Percentiles rank a stretch among this genome's conserved stretches.
Conservation (phyloP, 2,329 filamentous ascomycete species). For the Cladosporium austrohemisphaericum region DNA sequence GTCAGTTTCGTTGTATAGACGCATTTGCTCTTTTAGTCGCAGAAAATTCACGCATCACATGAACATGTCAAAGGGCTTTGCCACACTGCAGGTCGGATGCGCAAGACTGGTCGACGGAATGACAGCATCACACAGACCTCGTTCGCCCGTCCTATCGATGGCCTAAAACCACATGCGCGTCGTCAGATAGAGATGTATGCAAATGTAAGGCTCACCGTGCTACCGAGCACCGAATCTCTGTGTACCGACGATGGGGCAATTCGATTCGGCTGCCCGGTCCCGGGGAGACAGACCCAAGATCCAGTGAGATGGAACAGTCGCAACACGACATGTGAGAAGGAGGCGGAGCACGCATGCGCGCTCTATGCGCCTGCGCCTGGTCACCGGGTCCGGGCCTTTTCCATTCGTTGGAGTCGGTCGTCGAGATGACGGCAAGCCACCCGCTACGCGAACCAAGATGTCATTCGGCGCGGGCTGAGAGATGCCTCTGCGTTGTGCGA, state of each 20-base stretch:
- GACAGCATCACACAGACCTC: constrained; percentile 11
- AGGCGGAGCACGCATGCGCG: constrained; percentile 6
- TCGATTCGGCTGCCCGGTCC: constrained; percentile 5
- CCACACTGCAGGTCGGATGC: constrained; percentile 4
- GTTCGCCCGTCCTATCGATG: constrained; percentile 9
- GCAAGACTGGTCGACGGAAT: background rate
- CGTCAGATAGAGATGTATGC: constrained; percentile 7
- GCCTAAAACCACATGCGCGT: constrained; percentile 2
- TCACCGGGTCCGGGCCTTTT: constrained; percentile 8
- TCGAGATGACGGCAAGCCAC: constrained; percentile 5
- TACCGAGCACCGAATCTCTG: constrained; percentile 13
- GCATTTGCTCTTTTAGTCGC: constrained; percentile 13
- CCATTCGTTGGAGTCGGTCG: background rate
- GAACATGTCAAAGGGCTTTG: constrained; percentile 5
- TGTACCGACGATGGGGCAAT: constrained; percentile 2
- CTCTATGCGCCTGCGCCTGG: constrained; percentile 12
- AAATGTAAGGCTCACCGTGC: constrained; percentile 14
- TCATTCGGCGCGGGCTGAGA: background rate
- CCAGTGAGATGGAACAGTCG: constrained; percentile 3
- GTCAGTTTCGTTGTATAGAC: constrained; percentile 8
- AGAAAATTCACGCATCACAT: constrained; percentile 9
- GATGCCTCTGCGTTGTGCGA: background rate
- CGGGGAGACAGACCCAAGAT: background rate
- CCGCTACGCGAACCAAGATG: constrained; percentile 10
- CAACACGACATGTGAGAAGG: constrained; percentile 8